Base-by-base conservation (phyloP, 2,329 filamentous ascomycete species). In the Camptophora hylomeconis region DNA sequence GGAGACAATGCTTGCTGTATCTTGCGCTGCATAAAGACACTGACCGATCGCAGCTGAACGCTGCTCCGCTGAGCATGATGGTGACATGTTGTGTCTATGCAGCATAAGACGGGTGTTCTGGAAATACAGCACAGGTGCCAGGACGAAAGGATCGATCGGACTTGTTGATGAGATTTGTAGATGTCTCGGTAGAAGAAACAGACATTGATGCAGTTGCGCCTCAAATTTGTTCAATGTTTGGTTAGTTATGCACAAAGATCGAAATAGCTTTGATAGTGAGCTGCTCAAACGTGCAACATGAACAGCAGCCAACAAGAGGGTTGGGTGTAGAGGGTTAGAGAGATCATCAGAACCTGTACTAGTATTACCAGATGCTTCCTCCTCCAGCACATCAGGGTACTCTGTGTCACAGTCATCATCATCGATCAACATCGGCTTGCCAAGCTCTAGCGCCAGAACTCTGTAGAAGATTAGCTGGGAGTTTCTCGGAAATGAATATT, bases 401-500 rank as follows among this genome's bases (percentile, higher is more conserved):
- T 71, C 65, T 5, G 86, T 75, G 42, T 94, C 82, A 58, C 83
- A 93, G 52, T 95, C 87, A 17, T 72, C 68, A 45, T 95, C 87
- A 47, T 86, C 69, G 47, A 95, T 92, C 40, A 86, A 57, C 32
- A 80, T 70, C 1, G 87, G 83, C 28, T 79, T 74, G 6, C 82
- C 80, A 18, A 84, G 65, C 49, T 93, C 86, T 8, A 92, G 61
- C 0, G 83, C 75, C 27, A 92, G 60, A 15, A 80, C 68, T 38
- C 73, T 76, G 45, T 20, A 5, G n/a, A 20, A 8, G 1, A 5
- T 24, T 6, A 35, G 19, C 5, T 28, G 17, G 15, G 17, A 19
- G n/a, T 13, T 11, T 16, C 9, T 7, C 13, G 13, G 14, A 13
- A 24, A 24, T 24, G 20, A 19, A 30, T 17, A 6, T 3, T 5